Conservation (phyloP, 106 monocot species). For the Dioscorea alata region DNA sequence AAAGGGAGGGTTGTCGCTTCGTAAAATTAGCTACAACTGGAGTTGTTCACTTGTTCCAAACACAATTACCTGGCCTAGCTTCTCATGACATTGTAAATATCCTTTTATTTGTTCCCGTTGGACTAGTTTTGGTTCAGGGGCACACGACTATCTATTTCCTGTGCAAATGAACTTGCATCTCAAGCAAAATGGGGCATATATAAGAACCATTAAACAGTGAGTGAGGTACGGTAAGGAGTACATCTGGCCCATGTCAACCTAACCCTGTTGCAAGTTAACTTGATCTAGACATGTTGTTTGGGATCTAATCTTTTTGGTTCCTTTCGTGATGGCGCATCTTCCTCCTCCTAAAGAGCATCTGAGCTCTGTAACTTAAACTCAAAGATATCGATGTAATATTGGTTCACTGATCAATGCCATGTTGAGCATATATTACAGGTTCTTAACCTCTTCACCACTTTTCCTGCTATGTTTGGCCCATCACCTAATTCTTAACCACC, state of each 20-base stretch:
- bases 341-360: background rate
- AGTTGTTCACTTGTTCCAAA: no score
- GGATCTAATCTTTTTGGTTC: background rate
- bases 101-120: no score
- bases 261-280: background rate
- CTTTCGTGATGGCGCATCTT: background rate
- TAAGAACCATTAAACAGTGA: background rate
- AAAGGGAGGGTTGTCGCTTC: no score
- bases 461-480: no score
- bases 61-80: no score
- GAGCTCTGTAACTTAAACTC: background rate
- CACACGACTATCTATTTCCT: background rate
- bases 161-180: background rate
- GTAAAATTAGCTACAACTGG: no score
- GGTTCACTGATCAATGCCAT: background rate
- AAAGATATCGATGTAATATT: background rate
- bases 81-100: no score
- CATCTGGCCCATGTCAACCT: background rate
- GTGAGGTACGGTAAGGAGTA: background rate
- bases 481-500: background rate
- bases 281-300: background rate
- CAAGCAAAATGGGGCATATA: background rate
- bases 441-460: no score
- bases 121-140: no score
- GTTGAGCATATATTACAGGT: no score